phyloP scores from a whole-genome alignment of 805 yeast species.

The Wickerhamomyces ciferrii region DNA sequence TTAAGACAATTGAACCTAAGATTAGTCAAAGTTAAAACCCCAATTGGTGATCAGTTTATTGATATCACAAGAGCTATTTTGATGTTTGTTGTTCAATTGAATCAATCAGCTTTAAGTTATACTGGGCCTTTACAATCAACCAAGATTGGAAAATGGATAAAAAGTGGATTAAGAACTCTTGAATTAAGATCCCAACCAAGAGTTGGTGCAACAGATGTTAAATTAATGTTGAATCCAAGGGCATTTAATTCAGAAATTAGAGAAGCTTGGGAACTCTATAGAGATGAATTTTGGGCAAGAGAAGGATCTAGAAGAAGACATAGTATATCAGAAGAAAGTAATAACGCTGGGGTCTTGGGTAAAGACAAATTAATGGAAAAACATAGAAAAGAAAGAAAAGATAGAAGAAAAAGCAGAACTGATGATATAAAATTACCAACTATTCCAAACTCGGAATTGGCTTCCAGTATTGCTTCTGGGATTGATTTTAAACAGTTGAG shows the following conservation, averaged over 20 bases:
- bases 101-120: neutral
- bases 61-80: slow-evolving; percentile 27
- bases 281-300: slow-evolving; percentile 90
- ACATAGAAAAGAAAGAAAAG: slow-evolving; percentile 36
- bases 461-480: neutral
- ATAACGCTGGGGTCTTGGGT: slow-evolving; percentile 13
- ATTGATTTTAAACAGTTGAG: neutral
- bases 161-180: slow-evolving; percentile 9
- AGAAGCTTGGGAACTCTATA: slow-evolving; percentile 91
- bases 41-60: slow-evolving; percentile 29
- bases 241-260: slow-evolving; percentile 77
- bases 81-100: slow-evolving; percentile 17
- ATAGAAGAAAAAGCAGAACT: slow-evolving; percentile 27
- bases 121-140: slow-evolving; percentile 11
- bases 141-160: slow-evolving; percentile 6
- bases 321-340: slow-evolving; percentile 3
- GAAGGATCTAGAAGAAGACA: slow-evolving; percentile 65
- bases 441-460: neutral
- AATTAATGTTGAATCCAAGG: slow-evolving; percentile 74
- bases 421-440: neutral
- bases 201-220: slow-evolving; percentile 75
- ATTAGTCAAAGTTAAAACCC: slow-evolving; percentile 54
- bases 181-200: slow-evolving; percentile 47
- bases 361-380: slow-evolving; percentile 27
- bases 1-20: slow-evolving; percentile 77